Evolutionary conservation across 2,329 filamentous ascomycete species (phyloP).

Genomic region (Ophiocordyceps unilateralis): DNA sequence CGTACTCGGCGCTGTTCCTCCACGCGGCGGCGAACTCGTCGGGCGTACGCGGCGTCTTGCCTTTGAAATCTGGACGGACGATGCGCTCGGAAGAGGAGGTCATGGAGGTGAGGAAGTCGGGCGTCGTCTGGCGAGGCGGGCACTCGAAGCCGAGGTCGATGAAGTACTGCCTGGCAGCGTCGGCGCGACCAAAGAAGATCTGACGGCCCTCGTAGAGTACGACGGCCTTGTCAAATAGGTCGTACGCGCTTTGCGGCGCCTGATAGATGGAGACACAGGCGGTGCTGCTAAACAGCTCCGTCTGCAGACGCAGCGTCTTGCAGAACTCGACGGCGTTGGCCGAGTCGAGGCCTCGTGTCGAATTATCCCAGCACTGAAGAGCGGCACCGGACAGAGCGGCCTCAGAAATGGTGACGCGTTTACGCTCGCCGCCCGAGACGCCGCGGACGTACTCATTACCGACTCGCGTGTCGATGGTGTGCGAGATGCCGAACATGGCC

Average conservation of each 20-base stretch:
- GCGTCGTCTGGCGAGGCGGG: conserved; percentile 47
- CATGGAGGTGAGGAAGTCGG: conserved; percentile 58
- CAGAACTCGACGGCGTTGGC: conserved; percentile 63
- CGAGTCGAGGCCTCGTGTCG: conserved; percentile 55
- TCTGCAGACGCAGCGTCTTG: conserved; percentile 49
- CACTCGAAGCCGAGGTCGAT: conserved; percentile 49
- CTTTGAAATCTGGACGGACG: conserved; percentile 37
- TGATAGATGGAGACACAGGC: conserved; percentile 61
- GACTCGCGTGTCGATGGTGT: conserved; percentile 55
- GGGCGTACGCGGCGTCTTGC: conserved; percentile 37
- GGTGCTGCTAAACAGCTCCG: conserved; percentile 48
- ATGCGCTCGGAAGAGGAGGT: conserved; percentile 41
- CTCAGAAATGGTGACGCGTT: conserved; percentile 47
- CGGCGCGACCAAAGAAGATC: conserved; percentile 44
- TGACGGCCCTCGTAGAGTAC: conserved; percentile 44
- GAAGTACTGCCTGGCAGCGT: conserved; percentile 47
- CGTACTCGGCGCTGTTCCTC: conserved; percentile 35
- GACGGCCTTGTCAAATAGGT: conserved; percentile 41
- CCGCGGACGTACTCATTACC: conserved; percentile 62
- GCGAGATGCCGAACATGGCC: conserved; percentile 58
- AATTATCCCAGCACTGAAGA: conserved; percentile 55
- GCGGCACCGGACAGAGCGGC: conserved; percentile 40
- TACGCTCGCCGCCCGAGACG: conserved; percentile 57
- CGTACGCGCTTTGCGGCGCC: conserved; percentile 46
- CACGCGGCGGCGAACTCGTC: conserved; percentile 43